Conservation (phyloP, 2,329 filamentous ascomycete species). For the Cryphonectria japonica region DNA sequence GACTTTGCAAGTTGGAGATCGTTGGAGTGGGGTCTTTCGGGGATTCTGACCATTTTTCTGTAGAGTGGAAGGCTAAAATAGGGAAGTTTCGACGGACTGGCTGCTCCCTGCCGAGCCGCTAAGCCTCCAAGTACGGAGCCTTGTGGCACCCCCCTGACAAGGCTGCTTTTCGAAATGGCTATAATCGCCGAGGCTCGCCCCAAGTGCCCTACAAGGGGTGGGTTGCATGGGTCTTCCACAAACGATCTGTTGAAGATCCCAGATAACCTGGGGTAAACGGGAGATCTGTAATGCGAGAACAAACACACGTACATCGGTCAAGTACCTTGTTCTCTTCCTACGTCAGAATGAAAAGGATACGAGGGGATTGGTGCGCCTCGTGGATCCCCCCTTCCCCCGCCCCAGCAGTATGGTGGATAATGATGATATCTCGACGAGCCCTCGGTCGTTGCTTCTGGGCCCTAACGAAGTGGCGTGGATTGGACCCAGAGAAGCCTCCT, state of each 20-base stretch:
- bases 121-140: not conserved
- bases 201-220: not conserved
- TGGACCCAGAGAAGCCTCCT: not conserved
- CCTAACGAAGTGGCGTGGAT: not conserved
- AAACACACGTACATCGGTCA: conserved; percentile 4
- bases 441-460: not conserved
- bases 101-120: conserved; percentile 1
- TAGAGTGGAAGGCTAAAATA: not conserved
- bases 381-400: not conserved
- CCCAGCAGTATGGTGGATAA: not conserved
- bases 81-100: not conserved
- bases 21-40: conserved; percentile 24
- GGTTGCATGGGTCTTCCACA: not conserved
- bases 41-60: conserved; percentile 20
- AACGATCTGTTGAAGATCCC: conserved; percentile 22
- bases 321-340: conserved; percentile 17
- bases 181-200: conserved; percentile 23
- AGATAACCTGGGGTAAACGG: conserved; percentile 21
- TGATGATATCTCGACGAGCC: not conserved
- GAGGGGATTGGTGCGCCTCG: not conserved
- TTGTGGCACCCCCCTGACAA: not conserved
- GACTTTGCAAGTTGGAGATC: conserved; percentile 1
- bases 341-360: not conserved
- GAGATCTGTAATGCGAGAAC: conserved; percentile 1
- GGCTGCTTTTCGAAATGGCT: not conserved